Evolutionary conservation across 148 eudicot species (phyloP), one percentile per base, ranked within the genome.

Genomic region (Heliamphora exappendiculata): DNA sequence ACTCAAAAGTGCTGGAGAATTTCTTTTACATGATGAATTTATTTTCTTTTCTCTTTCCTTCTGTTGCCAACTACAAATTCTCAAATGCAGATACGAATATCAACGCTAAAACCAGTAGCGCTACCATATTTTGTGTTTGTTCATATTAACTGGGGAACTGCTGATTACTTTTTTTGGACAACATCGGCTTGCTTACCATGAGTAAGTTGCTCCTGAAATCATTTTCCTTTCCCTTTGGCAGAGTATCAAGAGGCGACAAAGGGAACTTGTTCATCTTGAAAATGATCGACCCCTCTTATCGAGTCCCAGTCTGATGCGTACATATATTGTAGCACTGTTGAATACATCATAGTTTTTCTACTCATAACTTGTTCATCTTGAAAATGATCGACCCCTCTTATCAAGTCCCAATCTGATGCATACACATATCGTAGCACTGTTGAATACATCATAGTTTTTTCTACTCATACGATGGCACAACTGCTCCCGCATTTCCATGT

Each of bases 381-480:
- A 92, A 82, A 79, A 94, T 94, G 90, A 67, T 92, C 20, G 97
- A 92, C 67, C 97, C 87, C 9, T 90, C 92, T 1, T 94, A 92
- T 77, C 74, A 87, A 77, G 68, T 94, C 42, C 98, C 97, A 8
- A 58, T 72, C 19, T 75, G 51, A 42, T 3, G 26, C 16, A 39
- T 36, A 14, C n/a, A 37, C 13, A 20, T 2, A 8, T 49, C n/a
- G 12, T 49, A 9, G 17, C 13, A 8, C 58, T 53, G 3, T 17
- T 3, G 20, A 53, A 7, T 17, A 20, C 58, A 17, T 22, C 58
- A 0, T 53, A 4, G 20, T 2, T n/a, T n/a, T 24, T 53, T n/a
- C n/a, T 9, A 53, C 58, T 2, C 33, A 68, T 11, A 41, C 72
- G 6, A 19, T 13, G 10, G 53, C 31, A 45, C 7, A 67, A 10